Evolutionary conservation across 2,329 filamentous ascomycete genomes (phyloP).

Genomic region (Pseudogymnoascus sp.): DNA sequence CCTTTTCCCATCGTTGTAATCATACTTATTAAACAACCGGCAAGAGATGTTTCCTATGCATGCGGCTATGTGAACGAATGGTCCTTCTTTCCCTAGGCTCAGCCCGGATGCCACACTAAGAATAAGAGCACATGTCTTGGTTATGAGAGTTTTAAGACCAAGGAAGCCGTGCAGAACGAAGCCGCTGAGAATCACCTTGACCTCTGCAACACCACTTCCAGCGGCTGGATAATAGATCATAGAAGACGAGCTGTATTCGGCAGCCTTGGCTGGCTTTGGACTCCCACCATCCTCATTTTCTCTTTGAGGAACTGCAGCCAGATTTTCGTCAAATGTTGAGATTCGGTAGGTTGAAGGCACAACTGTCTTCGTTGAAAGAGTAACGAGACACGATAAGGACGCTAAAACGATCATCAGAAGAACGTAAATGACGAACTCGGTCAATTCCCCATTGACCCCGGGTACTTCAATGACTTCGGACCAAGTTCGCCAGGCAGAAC

Average conservation of each 20-base stretch:
- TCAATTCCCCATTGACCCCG: slow-evolving; percentile 33
- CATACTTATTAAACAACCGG: slow-evolving; percentile 89
- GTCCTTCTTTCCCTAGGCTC: slow-evolving; percentile 84
- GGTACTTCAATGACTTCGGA: slow-evolving; percentile 33
- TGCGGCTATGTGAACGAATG: slow-evolving; percentile 94
- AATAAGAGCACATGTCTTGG: slow-evolving; percentile 77
- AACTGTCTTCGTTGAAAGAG: slow-evolving; percentile 84
- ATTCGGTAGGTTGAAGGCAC: slow-evolving; percentile 83
- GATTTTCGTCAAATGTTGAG: slow-evolving; percentile 84
- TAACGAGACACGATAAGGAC: slow-evolving; percentile 65
- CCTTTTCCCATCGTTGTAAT: slow-evolving; percentile 85
- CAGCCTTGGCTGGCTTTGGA: slow-evolving; percentile 21
- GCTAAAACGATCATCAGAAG: slow-evolving; percentile 62
- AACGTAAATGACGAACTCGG: slow-evolving; percentile 73
- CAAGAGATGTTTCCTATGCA: slow-evolving; percentile 94
- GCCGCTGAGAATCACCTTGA: slow-evolving; percentile 94
- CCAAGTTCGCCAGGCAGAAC: slow-evolving; percentile 55
- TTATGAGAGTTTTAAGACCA: slow-evolving; percentile 72
- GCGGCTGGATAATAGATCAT: slow-evolving; percentile 96
- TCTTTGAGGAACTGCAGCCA: slow-evolving; percentile 54
- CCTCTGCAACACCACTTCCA: slow-evolving; percentile 92
- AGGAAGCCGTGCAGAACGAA: slow-evolving; percentile 96
- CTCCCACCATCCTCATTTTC: slow-evolving; percentile 33
- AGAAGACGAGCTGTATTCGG: slow-evolving; percentile 40
- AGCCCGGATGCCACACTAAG: slow-evolving; percentile 87